phyloP scores from a whole-genome alignment of 2,329 filamentous ascomycete genomes.

The Penicillium sp. region DNA sequence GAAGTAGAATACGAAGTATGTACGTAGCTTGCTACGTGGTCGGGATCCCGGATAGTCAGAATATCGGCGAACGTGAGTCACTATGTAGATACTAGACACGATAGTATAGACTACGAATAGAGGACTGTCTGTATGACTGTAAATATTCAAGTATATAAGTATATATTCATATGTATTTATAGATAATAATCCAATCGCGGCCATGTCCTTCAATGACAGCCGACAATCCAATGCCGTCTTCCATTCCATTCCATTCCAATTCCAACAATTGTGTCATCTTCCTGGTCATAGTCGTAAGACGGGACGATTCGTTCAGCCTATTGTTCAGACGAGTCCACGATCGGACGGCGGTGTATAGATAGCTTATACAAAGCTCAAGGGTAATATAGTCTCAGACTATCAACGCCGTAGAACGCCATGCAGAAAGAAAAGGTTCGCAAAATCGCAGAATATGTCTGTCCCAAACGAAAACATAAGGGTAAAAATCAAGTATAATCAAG shows the following conservation, averaged over 20 bases:
- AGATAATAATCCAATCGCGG: background rate
- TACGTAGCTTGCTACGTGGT: too few relatives aligned
- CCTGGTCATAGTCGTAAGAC: background rate
- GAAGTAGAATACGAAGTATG: too few relatives aligned
- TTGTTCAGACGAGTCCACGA: background rate
- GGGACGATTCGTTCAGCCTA: too few relatives aligned
- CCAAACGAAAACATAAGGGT: background rate
- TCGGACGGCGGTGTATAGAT: background rate
- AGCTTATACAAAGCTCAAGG: background rate
- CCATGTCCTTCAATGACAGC: background rate
- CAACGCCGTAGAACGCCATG: constrained; percentile 15
- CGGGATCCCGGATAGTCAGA: too few relatives aligned
- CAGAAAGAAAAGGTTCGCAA: constrained; percentile 9
- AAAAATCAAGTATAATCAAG: too few relatives aligned
- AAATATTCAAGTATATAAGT: too few relatives aligned
- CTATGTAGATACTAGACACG: too few relatives aligned
- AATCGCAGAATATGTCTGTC: background rate
- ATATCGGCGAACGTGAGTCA: too few relatives aligned
- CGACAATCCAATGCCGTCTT: background rate
- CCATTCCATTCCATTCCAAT: too few relatives aligned
- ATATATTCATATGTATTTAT: background rate
- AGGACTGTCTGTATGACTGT: too few relatives aligned
- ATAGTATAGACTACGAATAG: too few relatives aligned
- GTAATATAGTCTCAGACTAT: background rate
- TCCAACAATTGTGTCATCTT: background rate